phyloP scores from a whole-genome alignment of 2,329 filamentous ascomycete species.

The Claviceps arundinis region DNA sequence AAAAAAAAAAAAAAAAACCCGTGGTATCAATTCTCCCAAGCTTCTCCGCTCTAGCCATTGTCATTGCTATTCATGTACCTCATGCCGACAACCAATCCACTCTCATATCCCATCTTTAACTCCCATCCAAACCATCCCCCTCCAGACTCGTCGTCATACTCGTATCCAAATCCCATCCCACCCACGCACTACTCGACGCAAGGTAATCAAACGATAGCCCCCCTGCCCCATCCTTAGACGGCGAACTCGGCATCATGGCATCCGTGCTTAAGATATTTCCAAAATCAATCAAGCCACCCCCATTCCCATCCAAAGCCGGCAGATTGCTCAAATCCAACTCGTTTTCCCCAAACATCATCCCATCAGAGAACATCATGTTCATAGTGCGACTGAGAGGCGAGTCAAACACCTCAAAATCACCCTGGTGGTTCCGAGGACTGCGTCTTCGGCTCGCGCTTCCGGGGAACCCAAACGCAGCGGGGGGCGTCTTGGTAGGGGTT shows the following conservation, averaged over 20 bases:
- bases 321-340: conserved; percentile 31
- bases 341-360: conserved; percentile 29
- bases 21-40: too few species aligned
- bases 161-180: conserved; percentile 16
- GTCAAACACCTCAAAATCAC: conserved; percentile 27
- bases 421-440: conserved; percentile 28
- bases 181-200: conserved; percentile 16
- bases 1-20: too few species aligned
- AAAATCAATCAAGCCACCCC: conserved; percentile 30
- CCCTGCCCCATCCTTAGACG: conserved; percentile 20
- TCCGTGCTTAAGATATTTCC: conserved; percentile 34
- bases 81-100: too few species aligned
- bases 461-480: conserved; percentile 12
- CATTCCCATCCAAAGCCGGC: conserved; percentile 25
- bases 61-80: too few species aligned
- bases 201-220: conserved; percentile 18
- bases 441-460: conserved; percentile 25
- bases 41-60: too few species aligned
- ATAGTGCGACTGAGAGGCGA: conserved; percentile 52
- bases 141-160: neutral
- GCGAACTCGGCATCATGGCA: conserved; percentile 33
- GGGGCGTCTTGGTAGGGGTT: conserved; percentile 35
- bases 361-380: conserved; percentile 49
- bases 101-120: neutral
- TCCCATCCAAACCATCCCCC: neutral